A percentile compares a stretch with the other conserved stretches of the same genome.
Conservation (phyloP, 768 basidiomycete genomes). For the Suillus ampliporus region DNA sequence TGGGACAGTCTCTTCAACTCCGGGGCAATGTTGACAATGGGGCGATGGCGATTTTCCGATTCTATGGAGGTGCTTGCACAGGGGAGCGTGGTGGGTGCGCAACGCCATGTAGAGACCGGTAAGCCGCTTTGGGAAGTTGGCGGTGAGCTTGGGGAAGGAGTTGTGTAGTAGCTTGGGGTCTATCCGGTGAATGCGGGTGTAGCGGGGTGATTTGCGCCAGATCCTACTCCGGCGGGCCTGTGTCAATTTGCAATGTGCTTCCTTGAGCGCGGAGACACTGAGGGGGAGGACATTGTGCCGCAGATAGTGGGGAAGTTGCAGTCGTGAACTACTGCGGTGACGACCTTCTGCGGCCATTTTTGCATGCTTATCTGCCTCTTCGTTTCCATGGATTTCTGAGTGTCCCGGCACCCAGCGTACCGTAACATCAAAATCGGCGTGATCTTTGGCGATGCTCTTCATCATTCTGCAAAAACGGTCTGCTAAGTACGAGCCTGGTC, state of each 20-base stretch:
- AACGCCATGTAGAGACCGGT: constrained; percentile 37
- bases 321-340: neutral
- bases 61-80: constrained; percentile 35
- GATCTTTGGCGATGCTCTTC: neutral
- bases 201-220: constrained; percentile 10
- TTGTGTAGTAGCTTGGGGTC: neutral
- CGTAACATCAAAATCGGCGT: fast-evolving
- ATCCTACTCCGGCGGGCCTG: neutral
- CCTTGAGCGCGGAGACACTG: neutral
- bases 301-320: neutral
- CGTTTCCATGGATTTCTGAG: neutral
- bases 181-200: neutral
- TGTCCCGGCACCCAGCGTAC: constrained; percentile 9
- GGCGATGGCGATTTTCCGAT: too few species aligned
- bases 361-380: neutral
- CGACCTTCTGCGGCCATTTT: neutral
- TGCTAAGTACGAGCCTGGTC: neutral
- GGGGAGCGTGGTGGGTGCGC: constrained; percentile 34
- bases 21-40: too few species aligned
- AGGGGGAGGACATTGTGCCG: neutral
- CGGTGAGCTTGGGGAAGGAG: constrained; percentile 3
- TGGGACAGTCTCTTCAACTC: too few species aligned
- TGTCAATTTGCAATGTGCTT: neutral
- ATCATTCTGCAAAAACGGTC: neutral
- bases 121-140: constrained; percentile 16